These are phyloP conservation scores for Phallus indusiatus DNA, from an alignment of 768 basidiomycete genomes.

Conservation along the genomic window DNA sequence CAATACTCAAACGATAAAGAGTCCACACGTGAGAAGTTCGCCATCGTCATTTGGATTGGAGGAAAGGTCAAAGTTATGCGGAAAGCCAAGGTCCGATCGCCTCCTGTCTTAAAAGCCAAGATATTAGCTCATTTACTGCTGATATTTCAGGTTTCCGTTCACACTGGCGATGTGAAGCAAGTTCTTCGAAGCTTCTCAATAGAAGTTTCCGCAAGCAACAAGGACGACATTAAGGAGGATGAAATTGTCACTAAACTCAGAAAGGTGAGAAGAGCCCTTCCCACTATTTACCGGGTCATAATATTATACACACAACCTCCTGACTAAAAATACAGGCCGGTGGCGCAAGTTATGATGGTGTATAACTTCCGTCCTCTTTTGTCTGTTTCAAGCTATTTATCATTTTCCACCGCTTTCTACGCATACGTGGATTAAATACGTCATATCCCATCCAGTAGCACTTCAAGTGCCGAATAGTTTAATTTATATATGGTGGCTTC, in stretches of 20 bases:
- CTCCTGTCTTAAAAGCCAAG: neutral
- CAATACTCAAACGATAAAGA: constrained; percentile 83
- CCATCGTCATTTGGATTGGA: constrained; percentile 80
- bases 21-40: constrained; percentile 81
- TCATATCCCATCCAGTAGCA: no score
- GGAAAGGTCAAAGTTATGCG: constrained; percentile 81
- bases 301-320: neutral
- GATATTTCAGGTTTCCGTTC: constrained; percentile 72
- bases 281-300: constrained; percentile 7
- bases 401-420: neutral
- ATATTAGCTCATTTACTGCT: neutral
- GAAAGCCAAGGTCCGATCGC: constrained; percentile 64
- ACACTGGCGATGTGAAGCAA: constrained; percentile 78
- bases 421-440: neutral
- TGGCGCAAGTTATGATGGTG: constrained; percentile 83
- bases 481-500: no score
- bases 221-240: constrained; percentile 79
- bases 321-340: constrained; percentile 47
- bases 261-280: constrained; percentile 45
- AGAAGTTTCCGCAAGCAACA: constrained; percentile 78
- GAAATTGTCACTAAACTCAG: constrained; percentile 74
- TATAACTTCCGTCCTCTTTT: neutral
- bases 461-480: no score
- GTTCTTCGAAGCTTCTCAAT: constrained; percentile 70
- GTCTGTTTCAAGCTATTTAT: neutral